A percentile compares a stretch with the other conserved stretches of the same genome.
Evolutionary conservation across 1,284 basidiomycete genomes (phyloP).

Genomic region (Pholiota adiposa): DNA sequence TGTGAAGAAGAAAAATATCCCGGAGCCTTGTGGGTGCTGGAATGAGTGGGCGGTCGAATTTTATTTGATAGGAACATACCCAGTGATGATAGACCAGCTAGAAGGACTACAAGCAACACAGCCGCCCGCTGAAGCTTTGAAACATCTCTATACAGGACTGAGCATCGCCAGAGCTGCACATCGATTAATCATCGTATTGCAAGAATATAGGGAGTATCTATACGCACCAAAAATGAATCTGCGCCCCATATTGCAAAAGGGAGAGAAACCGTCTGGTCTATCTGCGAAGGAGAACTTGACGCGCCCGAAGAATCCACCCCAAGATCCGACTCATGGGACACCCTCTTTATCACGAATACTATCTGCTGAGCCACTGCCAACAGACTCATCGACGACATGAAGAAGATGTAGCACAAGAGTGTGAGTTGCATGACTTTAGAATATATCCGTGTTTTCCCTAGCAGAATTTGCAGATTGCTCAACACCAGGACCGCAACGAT

Average conservation of each 20-base stretch:
- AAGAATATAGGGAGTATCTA: neutral
- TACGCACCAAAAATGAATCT: conserved; percentile 4
- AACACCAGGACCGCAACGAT: neutral
- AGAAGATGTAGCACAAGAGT: neutral
- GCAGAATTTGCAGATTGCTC: neutral
- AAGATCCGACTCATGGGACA: neutral
- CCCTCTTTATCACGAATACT: neutral
- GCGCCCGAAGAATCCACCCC: neutral
- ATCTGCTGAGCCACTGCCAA: conserved; percentile 5
- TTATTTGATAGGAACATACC: neutral
- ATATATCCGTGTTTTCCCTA: neutral
- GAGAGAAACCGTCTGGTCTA: conserved; percentile 2
- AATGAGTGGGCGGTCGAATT: neutral
- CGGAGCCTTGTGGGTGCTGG: neutral
- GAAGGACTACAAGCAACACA: neutral
- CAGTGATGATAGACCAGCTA: neutral
- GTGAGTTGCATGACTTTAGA: neutral
- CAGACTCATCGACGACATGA: neutral
- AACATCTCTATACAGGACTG: conserved; percentile 1
- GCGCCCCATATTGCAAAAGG: conserved; percentile 8
- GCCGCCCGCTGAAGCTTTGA: neutral
- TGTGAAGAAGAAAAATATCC: conserved; percentile 1
- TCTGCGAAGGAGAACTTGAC: neutral
- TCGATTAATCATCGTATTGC: neutral
- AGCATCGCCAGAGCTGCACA: conserved; percentile 4